Evolutionary conservation across 306 rosid species (phyloP).

Genomic region (Sesbania bispinosa): DNA sequence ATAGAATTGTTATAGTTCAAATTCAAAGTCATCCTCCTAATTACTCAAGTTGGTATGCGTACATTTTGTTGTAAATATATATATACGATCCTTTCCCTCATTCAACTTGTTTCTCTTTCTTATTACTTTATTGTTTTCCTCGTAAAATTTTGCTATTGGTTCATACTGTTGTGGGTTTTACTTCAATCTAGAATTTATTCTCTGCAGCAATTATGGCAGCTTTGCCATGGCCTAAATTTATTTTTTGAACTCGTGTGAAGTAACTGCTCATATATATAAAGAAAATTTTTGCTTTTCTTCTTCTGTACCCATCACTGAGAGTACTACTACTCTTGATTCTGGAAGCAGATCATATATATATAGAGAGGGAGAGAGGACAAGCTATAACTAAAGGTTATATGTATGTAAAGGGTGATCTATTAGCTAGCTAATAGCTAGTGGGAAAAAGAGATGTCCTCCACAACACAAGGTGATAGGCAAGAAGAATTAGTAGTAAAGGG

Average conservation of each 20-base stretch:
- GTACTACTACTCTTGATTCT: neutral
- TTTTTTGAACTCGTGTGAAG: neutral
- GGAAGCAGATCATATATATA: neutral
- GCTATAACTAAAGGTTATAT: no score
- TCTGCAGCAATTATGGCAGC: neutral
- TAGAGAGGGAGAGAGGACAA: no score
- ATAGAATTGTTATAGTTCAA: no score
- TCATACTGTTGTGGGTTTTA: conserved; percentile 17
- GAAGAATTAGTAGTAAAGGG: conserved; percentile 14
- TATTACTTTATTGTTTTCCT: no score
- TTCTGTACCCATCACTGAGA: neutral
- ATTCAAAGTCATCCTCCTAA: no score
- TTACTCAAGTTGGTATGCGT: neutral
- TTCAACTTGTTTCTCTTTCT: neutral
- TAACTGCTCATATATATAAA: neutral
- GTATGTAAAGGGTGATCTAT: neutral
- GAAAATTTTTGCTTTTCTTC: neutral
- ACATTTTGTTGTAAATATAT: neutral
- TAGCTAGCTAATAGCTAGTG: neutral
- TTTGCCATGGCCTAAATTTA: conserved; percentile 19
- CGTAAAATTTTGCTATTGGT: neutral
- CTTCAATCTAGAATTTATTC: conserved; percentile 29
- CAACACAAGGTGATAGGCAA: conserved; percentile 10
- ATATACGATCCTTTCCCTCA: neutral
- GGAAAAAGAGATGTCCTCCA: conserved; percentile 27